Evolutionary conservation across 1,139 yeast species (phyloP).

Genomic region (Candida sp.): DNA sequence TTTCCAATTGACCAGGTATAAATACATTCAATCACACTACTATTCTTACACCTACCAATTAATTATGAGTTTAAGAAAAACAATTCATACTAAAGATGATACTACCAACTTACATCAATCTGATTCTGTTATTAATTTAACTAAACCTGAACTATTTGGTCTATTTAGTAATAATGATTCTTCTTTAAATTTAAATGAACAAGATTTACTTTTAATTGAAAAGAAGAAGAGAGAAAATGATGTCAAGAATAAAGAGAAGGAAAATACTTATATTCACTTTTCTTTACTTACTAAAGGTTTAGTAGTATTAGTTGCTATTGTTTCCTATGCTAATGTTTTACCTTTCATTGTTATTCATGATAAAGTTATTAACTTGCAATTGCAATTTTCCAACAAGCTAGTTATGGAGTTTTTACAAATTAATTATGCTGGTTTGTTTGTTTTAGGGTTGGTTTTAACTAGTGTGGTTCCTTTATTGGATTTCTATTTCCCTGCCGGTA

Average conservation of each 20-base stretch:
- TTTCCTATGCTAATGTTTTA: not conserved
- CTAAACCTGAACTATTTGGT: constrained; percentile 48
- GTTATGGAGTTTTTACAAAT: not conserved
- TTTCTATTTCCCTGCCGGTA: constrained; percentile 30
- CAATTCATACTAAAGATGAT: not conserved
- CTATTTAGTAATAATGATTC: constrained; percentile 44
- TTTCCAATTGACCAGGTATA: no score
- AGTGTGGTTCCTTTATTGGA: constrained; percentile 62
- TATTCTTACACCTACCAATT: no score
- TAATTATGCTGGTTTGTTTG: constrained; percentile 5
- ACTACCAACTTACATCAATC: constrained; percentile 8
- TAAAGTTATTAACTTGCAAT: not conserved
- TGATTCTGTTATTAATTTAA: constrained; percentile 44
- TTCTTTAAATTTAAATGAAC: constrained; percentile 30
- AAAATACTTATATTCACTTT: not conserved
- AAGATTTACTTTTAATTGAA: constrained; percentile 11
- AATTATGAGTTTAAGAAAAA: not conserved
- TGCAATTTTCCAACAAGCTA: not conserved
- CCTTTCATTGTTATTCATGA: not conserved
- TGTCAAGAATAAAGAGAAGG: not conserved
- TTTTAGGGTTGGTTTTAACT: constrained; percentile 65
- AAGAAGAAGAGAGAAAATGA: constrained; percentile 5
- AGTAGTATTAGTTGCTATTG: not conserved
- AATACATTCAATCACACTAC: no score
- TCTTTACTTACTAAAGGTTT: not conserved